phyloP scores from a whole-genome alignment of 331 rosid genomes.

The Dryas integrifolia region DNA sequence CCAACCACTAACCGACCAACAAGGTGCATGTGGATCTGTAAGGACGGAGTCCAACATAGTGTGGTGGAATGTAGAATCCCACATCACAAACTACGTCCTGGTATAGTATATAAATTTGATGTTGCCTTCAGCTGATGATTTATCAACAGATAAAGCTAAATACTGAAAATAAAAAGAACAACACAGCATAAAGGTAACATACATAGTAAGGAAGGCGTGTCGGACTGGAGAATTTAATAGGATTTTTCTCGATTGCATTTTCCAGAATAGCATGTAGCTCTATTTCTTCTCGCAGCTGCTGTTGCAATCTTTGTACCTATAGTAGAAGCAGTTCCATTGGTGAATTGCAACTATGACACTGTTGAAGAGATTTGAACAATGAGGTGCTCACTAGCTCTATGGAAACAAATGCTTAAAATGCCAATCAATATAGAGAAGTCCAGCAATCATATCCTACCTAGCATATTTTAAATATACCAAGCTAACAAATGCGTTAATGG shows the following conservation, averaged over 20 bases:
- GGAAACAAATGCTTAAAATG: not conserved
- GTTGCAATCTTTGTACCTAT: conserved; percentile 55
- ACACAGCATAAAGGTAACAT: conserved; percentile 26
- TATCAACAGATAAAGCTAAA: not conserved
- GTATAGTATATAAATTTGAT: not conserved
- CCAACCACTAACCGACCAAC: not conserved
- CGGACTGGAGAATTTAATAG: conserved; percentile 32
- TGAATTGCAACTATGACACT: conserved; percentile 17
- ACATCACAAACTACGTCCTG: not conserved
- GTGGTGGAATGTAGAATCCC: not conserved
- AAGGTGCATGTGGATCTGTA: no score
- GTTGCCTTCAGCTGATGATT: not conserved
- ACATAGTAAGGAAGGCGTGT: conserved; percentile 49
- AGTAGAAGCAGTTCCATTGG: conserved; percentile 16
- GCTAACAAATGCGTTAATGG: no score
- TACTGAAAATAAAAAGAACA: not conserved
- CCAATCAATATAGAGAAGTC: no score
- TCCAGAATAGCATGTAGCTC: conserved; percentile 55
- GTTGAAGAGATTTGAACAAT: not conserved
- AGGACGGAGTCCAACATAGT: not conserved
- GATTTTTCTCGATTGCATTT: conserved; percentile 47
- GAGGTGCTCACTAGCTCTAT: not conserved
- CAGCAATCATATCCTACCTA: no score
- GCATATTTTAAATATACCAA: no score
- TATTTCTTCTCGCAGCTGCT: conserved; percentile 54